Evolutionary conservation across 2,329 filamentous ascomycete species (phyloP).

Genomic region (Cladobotryum protrusum): DNA sequence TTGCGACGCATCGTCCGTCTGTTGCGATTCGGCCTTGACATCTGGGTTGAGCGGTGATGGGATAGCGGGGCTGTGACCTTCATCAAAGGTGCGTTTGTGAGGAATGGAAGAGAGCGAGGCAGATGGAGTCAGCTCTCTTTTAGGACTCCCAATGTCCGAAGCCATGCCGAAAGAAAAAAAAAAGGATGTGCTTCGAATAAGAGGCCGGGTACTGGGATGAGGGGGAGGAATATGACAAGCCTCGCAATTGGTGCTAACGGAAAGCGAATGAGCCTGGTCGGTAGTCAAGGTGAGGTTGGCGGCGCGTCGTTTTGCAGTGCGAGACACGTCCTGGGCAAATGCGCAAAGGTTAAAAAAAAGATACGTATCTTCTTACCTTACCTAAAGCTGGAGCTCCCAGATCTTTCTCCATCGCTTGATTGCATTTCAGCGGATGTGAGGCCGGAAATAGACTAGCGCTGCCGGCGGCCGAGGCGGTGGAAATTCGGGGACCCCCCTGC

Average conservation of each 20-base stretch:
- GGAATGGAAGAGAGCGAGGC: conserved; percentile 45
- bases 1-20: conserved; percentile 40
- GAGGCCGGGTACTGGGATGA: neutral
- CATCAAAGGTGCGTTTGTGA: conserved; percentile 61
- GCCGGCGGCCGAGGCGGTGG: conserved; percentile 15
- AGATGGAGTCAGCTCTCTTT: conserved; percentile 36
- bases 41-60: conserved; percentile 71
- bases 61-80: conserved; percentile 63
- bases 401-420: too few species aligned
- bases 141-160: conserved; percentile 32
- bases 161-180: conserved; percentile 22
- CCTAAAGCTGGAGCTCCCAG: too few species aligned
- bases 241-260: too few species aligned
- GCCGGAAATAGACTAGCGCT: conserved; percentile 15
- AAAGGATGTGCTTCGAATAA: neutral
- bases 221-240: neutral
- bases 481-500: conserved; percentile 13
- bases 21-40: conserved; percentile 36
- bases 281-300: too few species aligned
- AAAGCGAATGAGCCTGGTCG: too few species aligned
- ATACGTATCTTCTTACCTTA: too few species aligned
- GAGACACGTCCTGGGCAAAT: too few species aligned
- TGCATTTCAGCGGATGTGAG: too few species aligned
- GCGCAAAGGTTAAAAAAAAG: too few species aligned
- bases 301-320: too few species aligned